Conservation (phyloP, 805 yeast species). For the Metschnikowia kofuensis region DNA sequence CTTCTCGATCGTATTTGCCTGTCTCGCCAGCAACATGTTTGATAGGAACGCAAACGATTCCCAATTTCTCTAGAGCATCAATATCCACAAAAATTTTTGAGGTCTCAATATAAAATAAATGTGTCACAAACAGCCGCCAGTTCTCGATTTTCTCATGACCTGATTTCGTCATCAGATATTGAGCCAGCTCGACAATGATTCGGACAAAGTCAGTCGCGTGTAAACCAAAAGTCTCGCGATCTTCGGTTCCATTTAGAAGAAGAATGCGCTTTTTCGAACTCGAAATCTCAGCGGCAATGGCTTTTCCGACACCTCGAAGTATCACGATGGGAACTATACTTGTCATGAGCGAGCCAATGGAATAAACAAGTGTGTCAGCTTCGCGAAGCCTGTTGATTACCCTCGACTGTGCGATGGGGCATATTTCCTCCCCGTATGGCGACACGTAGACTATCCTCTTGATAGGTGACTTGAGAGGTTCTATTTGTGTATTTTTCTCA, state of each 20-base stretch:
- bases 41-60: conserved; percentile 48
- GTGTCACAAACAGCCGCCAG: conserved; percentile 57
- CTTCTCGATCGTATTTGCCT: conserved; percentile 41
- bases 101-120: conserved; percentile 52
- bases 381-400: conserved; percentile 50
- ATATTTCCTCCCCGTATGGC: conserved; percentile 83
- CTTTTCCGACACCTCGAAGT: conserved; percentile 67
- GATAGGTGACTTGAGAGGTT: conserved; percentile 73
- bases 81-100: conserved; percentile 51
- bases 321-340: conserved; percentile 78
- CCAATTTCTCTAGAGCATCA: conserved; percentile 35
- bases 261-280: conserved; percentile 48
- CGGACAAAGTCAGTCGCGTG: conserved; percentile 56
- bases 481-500: conserved; percentile 50
- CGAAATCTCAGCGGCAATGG: conserved; percentile 36
- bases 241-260: conserved; percentile 69
- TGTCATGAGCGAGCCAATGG: conserved; percentile 88
- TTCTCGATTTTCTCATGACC: conserved; percentile 14
- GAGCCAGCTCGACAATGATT: conserved; percentile 53
- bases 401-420: conserved; percentile 67
- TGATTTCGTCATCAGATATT: conserved; percentile 44
- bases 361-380: conserved; percentile 61
- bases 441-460: conserved; percentile 74
- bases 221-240: conserved; percentile 77
- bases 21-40: conserved; percentile 19